Percentiles rank a stretch among this genome's conserved stretches.
These are phyloP conservation scores for Crotalaria pallida DNA, from an alignment of 306 rosid species.

Conservation along the genomic window DNA sequence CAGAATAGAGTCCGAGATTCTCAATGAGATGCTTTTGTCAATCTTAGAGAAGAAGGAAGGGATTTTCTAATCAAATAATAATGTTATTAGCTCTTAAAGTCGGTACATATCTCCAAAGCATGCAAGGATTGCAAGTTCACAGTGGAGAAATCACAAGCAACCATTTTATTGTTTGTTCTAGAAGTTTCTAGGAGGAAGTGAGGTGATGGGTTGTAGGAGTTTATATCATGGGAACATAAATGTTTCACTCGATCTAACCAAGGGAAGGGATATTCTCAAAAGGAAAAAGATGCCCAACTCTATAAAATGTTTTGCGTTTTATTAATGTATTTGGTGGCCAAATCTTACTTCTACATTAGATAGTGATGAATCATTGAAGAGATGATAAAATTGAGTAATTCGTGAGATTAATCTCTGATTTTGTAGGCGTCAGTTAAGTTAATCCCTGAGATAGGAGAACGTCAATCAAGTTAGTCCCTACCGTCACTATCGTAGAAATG, in stretches of 20 bases:
- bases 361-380: neutral
- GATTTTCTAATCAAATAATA: neutral
- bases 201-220: neutral
- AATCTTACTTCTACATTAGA: neutral
- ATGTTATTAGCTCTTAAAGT: neutral
- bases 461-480: too few species aligned
- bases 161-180: neutral
- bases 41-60: conserved; percentile 15
- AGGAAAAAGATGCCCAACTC: neutral
- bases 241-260: neutral
- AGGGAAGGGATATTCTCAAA: neutral
- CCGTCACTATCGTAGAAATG: too few species aligned
- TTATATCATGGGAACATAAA: neutral
- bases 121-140: neutral
- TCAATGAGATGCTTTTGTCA: conserved; percentile 24
- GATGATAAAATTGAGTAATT: too few species aligned
- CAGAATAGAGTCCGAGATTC: conserved; percentile 17
- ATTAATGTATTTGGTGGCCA: neutral
- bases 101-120: neutral
- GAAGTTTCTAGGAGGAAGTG: neutral
- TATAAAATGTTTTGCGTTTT: neutral
- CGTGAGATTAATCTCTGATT: too few species aligned
- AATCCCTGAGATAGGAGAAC: too few species aligned
- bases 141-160: neutral
- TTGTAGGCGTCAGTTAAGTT: too few species aligned